Evolutionary conservation across 805 yeast genomes (phyloP).

Genomic region (Hanseniaspora nectarophila): DNA sequence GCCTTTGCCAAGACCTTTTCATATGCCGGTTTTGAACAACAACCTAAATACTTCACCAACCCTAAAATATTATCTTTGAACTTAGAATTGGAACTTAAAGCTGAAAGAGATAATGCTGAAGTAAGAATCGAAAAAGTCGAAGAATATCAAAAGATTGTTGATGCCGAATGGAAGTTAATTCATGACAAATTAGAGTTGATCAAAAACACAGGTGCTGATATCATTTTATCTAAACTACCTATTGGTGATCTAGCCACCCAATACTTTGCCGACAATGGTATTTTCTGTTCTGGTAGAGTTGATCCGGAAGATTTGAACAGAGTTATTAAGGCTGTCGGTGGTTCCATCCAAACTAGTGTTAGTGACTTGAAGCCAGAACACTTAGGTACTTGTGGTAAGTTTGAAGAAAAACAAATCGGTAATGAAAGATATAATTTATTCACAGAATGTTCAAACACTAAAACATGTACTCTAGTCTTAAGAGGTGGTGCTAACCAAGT

Average conservation of each 20-base stretch:
- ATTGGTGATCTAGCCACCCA: constrained; percentile 99
- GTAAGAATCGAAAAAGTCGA: constrained; percentile 87
- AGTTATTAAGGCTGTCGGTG: constrained; percentile 89
- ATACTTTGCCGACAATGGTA: constrained; percentile 88
- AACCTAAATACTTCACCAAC: constrained; percentile 69
- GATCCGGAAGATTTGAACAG: constrained; percentile 80
- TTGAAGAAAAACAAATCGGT: constrained; percentile 94
- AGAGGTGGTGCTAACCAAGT: constrained; percentile 99
- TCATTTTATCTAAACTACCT: constrained; percentile 86
- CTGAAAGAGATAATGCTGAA: constrained; percentile 97
- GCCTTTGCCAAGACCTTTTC: constrained; percentile 96
- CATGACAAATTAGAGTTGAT: constrained; percentile 74
- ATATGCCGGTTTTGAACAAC: constrained; percentile 98
- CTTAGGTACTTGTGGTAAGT: constrained; percentile 70
- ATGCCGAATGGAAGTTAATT: constrained; percentile 98
- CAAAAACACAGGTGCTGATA: constrained; percentile 75
- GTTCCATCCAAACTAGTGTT: constrained; percentile 67
- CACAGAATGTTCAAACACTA: constrained; percentile 82
- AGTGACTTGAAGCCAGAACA: constrained; percentile 57
- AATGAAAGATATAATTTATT: constrained; percentile 89
- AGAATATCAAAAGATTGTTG: constrained; percentile 91
- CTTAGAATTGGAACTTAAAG: constrained; percentile 90
- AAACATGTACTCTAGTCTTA: constrained; percentile 82
- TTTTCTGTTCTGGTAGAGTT: constrained; percentile 96
- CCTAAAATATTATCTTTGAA: constrained; percentile 79